A percentile compares a stretch with the other conserved stretches of the same genome.
Conservation (phyloP, 2,329 filamentous ascomycete genomes). For the Cadophora malorum region DNA sequence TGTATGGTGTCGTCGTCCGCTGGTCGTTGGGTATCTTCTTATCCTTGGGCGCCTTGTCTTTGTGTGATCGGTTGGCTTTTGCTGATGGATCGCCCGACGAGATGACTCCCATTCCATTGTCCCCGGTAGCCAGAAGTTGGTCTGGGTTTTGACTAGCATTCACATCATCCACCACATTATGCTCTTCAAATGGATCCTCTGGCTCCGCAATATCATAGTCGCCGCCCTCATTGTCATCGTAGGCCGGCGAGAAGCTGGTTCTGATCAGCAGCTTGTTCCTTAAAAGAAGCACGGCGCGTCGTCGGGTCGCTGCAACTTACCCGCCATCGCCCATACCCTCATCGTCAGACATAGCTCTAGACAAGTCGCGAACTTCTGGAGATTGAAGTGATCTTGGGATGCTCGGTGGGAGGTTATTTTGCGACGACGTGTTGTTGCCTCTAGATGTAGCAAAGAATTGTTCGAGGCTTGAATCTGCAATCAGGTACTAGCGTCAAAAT, state of each 20-base stretch:
- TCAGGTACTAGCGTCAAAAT: background rate
- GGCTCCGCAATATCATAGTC: conserved; percentile 70
- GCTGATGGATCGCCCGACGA: conserved; percentile 59
- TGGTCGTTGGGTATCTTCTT: conserved; percentile 92
- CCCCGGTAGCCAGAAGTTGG: conserved; percentile 44
- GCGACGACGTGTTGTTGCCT: conserved; percentile 6
- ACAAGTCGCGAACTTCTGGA: conserved; percentile 1
- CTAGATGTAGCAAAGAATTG: conserved; percentile 8
- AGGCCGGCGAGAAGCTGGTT: conserved; percentile 45
- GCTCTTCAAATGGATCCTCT: conserved; percentile 59
- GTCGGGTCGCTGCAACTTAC: conserved; percentile 18
- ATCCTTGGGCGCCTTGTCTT: conserved; percentile 67
- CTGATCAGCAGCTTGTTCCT: background rate
- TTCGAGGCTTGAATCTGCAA: background rate
- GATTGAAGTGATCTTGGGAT: background rate
- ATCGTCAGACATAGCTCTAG: conserved; percentile 29
- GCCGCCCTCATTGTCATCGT: conserved; percentile 64
- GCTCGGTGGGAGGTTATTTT: background rate
- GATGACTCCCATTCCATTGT: conserved; percentile 56
- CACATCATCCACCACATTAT: conserved; percentile 57
- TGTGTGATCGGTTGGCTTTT: conserved; percentile 60
- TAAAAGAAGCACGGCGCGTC: background rate
- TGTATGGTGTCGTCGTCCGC: conserved; percentile 93
- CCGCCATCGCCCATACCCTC: conserved; percentile 31
- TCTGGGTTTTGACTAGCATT: conserved; percentile 64